Evolutionary conservation across 2,329 filamentous ascomycete species (phyloP).

Genomic region (Verticillium nonalfalfae): DNA sequence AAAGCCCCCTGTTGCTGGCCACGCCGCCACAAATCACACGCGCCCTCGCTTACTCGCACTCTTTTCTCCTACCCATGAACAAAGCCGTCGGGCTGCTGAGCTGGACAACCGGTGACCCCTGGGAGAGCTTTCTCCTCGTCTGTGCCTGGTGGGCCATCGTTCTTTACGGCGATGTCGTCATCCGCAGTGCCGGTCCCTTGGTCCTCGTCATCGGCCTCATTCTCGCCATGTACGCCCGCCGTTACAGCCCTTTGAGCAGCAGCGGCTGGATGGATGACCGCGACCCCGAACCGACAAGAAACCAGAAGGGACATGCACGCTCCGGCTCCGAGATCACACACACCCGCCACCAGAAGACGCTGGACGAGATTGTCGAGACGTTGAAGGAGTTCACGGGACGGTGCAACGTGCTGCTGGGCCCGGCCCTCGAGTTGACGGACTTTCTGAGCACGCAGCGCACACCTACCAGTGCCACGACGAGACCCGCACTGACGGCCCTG

Average conservation of each 20-base stretch:
- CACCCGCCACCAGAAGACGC: constrained; percentile 80
- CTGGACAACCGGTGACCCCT: constrained; percentile 90
- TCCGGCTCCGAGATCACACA: constrained; percentile 51
- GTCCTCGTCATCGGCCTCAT: constrained; percentile 76
- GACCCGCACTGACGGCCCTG: constrained; percentile 81
- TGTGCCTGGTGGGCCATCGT: constrained; percentile 79
- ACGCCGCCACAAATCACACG: constrained; percentile 93
- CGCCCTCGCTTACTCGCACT: constrained; percentile 91
- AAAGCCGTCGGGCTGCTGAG: constrained; percentile 78
- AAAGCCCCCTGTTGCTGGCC: constrained; percentile 85
- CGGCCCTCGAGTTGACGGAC: constrained; percentile 81
- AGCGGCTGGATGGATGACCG: constrained; percentile 61
- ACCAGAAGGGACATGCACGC: constrained; percentile 30
- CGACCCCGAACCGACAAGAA: constrained; percentile 6
- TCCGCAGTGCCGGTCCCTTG: constrained; percentile 77
- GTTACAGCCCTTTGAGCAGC: constrained; percentile 85
- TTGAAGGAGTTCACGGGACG: constrained; percentile 84
- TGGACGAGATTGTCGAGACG: constrained; percentile 96
- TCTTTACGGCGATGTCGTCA: constrained; percentile 79
- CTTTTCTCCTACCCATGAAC: constrained; percentile 86
- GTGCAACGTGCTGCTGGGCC: constrained; percentile 88
- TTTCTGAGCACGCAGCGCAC: constrained; percentile 88
- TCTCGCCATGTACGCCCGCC: constrained; percentile 82
- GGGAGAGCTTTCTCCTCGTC: constrained; percentile 92
- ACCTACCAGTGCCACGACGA: constrained; percentile 83